Conservation (phyloP, 2,329 filamentous ascomycete species). For the Pseudopithomyces maydicus region DNA sequence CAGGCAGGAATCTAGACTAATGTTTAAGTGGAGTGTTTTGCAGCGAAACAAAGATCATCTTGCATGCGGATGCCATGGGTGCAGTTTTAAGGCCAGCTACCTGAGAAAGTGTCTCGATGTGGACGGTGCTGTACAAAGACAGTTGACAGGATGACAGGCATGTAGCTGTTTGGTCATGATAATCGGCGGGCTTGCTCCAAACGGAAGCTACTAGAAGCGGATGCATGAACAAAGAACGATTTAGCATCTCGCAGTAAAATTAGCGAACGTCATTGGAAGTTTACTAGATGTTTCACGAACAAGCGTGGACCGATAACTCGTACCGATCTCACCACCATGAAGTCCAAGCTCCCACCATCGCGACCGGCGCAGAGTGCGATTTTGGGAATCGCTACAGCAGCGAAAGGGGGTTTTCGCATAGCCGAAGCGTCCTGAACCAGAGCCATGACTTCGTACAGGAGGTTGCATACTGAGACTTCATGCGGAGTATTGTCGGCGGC, state of each 20-base stretch:
- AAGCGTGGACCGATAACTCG: neutral
- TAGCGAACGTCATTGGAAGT: neutral
- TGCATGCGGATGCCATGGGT: too few species aligned
- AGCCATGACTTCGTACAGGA: neutral
- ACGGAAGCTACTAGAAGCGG: neutral
- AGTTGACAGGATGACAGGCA: neutral
- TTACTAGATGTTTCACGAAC: conserved; percentile 3
- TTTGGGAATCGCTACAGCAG: neutral
- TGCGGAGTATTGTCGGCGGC: neutral
- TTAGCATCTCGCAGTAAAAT: neutral
- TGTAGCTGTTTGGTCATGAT: neutral
- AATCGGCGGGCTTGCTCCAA: neutral
- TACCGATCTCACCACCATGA: conserved; percentile 1
- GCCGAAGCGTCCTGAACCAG: neutral
- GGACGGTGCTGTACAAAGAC: neutral
- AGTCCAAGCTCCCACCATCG: neutral
- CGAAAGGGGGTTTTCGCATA: neutral
- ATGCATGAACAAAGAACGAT: neutral
- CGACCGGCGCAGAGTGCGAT: neutral
- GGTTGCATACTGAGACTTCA: conserved; percentile 4
- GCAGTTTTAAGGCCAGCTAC: neutral
- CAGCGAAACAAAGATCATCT: too few species aligned
- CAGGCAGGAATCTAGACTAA: too few species aligned
- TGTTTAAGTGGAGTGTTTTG: too few species aligned
- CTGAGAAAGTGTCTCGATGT: neutral